Evolutionary conservation across 192 early-diverging fungal species (phyloP), one percentile per base, ranked within the genome.

Genomic region (Ramicandelaber brevisporus): DNA sequence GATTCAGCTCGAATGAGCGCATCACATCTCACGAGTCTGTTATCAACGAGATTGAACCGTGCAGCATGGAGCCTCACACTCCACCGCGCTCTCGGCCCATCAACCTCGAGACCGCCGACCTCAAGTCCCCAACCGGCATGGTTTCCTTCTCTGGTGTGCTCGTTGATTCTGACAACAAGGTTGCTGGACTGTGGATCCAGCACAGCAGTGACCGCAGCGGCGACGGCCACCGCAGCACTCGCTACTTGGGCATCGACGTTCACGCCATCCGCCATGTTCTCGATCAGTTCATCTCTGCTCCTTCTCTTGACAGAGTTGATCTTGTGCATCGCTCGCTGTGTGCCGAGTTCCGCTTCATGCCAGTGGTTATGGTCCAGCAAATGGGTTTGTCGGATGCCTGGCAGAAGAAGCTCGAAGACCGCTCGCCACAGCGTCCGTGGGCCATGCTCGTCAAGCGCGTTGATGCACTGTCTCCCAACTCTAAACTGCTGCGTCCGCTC

Each of bases 1-100:
- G 65, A 2, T 40, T 61, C 12, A 58, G 55, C 13, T 45, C 38
- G 19, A 51, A 65, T 25, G 57, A 60, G 14, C 57, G 57, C 3
- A 42, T 57, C 1, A 47, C 68, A 16, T 59, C 61, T 40, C 58
- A 68, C 28, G 65, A 67, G 37, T 68, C 72, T 0, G 56, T 51
- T 1, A 60, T 78, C 11, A 65, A 30, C 54, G 63, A 29, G 59
- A 61, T 60, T 20, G 50, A 36, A 43, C 67, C 39, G 50, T 57
- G 55, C 53, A 56, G 18, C 46, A 63, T 30, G 38, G 48, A 8
- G 3, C 11, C 14, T 6, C 22, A 23, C n/a, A 30, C 27, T 7
- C 30, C 30, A 8, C 51, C 56, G 9, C 29, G 33, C 17, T 53
- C 44, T 42, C 51, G 50, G 6, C 40, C 37, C 17, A 55, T 46